Evolutionary conservation across 805 yeast genomes (phyloP), one percentile per base, ranked within the genome.

Genomic region (Zygoascus flipseniorum): DNA sequence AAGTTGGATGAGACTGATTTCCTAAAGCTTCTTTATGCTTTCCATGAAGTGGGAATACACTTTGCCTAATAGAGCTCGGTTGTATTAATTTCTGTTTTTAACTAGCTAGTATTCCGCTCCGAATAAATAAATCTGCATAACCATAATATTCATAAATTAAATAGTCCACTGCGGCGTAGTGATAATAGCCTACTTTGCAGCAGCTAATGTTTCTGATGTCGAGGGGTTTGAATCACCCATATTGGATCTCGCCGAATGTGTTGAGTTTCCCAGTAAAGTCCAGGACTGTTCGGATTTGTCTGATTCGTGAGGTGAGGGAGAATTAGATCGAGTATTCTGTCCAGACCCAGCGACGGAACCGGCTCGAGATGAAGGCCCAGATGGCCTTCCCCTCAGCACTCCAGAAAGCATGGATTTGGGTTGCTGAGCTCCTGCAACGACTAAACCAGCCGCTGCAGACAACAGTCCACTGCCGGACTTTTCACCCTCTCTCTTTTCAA

Each of bases 1-100:
- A 93, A 93, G 68, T 80, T 95, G 72, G 98, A 90, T 66, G 97
- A 93, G 72, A 87, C 90, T 23, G 99, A 93, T 66, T 93, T 93
- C 70, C 75, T 93, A 62, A 62, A 70, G 65, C 72, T 93, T 48
- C 72, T 93, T 54, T 89, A 85, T 62, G 97, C 96, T 1, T 93
- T 93, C 76, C 97, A 93, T 71, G 93, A 92, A 70, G 97, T 88
- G 47, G 98, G 98, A 45, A 86, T 93, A 56, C 98, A 92, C 70
- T 93, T 93, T 72, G 96, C 97, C 54, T 90, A 72, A 11, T 19
- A 8, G 8, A 14, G 31, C 32, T 48, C 10, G 9, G 31, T 6
- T 8, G 11, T 42, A 9, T n/a, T n/a, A 50, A 46, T 46, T 31
- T 46, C 37, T 50, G 39, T 37, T 35, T 45, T 26, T 13, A 18